Base-by-base conservation (phyloP, 2,329 filamentous ascomycete genomes). In the Colletotrichum sp. region DNA sequence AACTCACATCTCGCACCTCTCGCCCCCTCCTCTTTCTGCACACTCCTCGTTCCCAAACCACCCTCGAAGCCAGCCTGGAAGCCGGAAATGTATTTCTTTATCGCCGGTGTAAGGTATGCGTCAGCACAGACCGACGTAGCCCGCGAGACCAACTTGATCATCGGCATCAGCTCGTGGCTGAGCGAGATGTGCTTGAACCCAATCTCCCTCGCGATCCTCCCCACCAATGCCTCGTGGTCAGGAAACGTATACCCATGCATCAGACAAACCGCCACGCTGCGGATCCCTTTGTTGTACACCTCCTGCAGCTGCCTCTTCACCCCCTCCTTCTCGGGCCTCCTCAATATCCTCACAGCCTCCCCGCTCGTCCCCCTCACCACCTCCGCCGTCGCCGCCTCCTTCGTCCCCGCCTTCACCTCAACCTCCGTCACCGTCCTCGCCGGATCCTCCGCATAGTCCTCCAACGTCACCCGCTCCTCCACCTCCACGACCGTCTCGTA, bases 171-270 rank as follows among this genome's bases (percentile, higher is more conserved):
- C 83, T 95, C 92, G 79, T 95, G 93, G 78, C 93, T 95, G 36
- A 96, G 87, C 72, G 94, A 96, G 77, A 98, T 93, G 83, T 98
- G 95, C 72, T 91, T 85, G 81, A 98, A 97, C 2, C 96, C 96
- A 78, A 98, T 93, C 18, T 97, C 93, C 74, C 88, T 89, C 1
- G 96, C 96, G 64, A 98, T 87, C 78, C 89, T 90, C 18, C 95
- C 95, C 12, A 98, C 89, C 57, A 95, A 82, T 1, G 93, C 92
- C 82, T 98, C 96, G 80, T 98, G 96, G 66, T 94, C 92, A 1
- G 95, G 95, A 81, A 95, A 98, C 0, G 95, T 98, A 82, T 98
- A 98, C 6, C 94, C 94, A 82, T 98, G 96, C 93, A 98, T 96
- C 75, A 98, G 86, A 80, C 95, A 98, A 3, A 98, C 95, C 4